These are phyloP conservation scores for Madurella fahalii DNA, from an alignment of 2,329 filamentous ascomycete genomes.

Conservation along the genomic window DNA sequence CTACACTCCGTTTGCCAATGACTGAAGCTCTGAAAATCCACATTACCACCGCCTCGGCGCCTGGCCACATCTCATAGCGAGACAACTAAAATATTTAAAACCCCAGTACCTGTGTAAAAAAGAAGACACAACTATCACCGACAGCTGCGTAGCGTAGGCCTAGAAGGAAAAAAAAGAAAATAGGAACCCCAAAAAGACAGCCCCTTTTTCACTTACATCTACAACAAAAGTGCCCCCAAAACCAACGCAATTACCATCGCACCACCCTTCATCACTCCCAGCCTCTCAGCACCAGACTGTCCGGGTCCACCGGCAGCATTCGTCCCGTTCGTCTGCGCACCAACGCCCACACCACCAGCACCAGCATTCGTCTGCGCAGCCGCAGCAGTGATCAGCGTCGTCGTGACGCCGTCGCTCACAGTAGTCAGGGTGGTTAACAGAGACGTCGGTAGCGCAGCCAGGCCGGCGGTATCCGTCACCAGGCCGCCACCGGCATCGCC, in stretches of 20 bases:
- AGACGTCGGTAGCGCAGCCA: neutral
- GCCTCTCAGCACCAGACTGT: neutral
- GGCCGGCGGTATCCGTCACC: neutral
- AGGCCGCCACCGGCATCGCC: neutral
- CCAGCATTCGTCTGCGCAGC: conserved; percentile 4
- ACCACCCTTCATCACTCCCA: neutral
- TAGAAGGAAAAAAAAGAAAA: no score
- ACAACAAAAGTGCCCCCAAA: neutral
- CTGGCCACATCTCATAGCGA: neutral
- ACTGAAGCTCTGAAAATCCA: neutral
- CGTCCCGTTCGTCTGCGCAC: neutral
- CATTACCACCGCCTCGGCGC: neutral
- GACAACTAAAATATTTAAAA: neutral
- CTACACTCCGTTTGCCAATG: no score
- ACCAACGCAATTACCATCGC: neutral
- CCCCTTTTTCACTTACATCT: neutral
- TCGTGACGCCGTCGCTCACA: conserved; percentile 7
- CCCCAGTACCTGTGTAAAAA: neutral
- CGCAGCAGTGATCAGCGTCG: conserved; percentile 8
- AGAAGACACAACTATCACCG: neutral
- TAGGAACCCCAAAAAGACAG: no score
- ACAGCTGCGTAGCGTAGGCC: neutral
- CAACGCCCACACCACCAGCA: neutral
- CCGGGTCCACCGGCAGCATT: neutral
- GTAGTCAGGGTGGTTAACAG: conserved; percentile 10